A percentile compares a stretch with the other conserved stretches of the same genome.
phyloP scores from a whole-genome alignment of 179 eudicot species.

The Silene vulgaris region DNA sequence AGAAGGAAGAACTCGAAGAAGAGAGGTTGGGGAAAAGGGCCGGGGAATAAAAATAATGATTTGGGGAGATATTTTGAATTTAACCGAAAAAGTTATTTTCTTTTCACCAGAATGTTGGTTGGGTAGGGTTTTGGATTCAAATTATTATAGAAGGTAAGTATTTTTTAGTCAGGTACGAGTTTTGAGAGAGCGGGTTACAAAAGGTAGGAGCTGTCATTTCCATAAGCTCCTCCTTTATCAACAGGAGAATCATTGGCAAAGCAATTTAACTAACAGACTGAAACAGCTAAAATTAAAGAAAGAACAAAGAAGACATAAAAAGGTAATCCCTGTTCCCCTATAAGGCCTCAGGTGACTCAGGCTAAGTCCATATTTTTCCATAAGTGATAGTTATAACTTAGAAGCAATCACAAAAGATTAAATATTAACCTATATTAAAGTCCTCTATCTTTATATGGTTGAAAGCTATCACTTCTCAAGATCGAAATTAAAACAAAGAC shows the following conservation, averaged over 20 bases:
- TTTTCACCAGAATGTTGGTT: background rate
- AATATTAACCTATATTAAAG: background rate
- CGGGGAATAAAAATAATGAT: too few relatives aligned
- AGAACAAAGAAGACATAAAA: background rate
- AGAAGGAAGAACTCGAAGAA: too few relatives aligned
- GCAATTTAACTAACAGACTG: background rate
- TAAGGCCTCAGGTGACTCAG: background rate
- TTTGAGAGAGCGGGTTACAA: background rate
- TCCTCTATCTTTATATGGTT: background rate
- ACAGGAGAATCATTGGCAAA: background rate
- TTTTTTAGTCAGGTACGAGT: background rate
- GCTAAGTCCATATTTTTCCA: background rate
- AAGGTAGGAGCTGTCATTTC: background rate
- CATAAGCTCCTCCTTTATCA: background rate
- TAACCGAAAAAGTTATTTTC: background rate
- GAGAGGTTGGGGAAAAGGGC: too few relatives aligned
- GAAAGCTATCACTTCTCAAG: background rate
- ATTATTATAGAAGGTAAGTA: background rate
- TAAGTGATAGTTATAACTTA: too few relatives aligned
- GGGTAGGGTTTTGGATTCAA: background rate
- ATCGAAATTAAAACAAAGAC: background rate
- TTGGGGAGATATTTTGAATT: too few relatives aligned
- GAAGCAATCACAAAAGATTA: background rate
- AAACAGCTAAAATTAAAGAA: constrained; percentile 7
- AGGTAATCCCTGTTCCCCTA: background rate